These are phyloP conservation scores for Ganoderma resinaceum DNA, from an alignment of 1,284 basidiomycete species.

Conservation along the genomic window DNA sequence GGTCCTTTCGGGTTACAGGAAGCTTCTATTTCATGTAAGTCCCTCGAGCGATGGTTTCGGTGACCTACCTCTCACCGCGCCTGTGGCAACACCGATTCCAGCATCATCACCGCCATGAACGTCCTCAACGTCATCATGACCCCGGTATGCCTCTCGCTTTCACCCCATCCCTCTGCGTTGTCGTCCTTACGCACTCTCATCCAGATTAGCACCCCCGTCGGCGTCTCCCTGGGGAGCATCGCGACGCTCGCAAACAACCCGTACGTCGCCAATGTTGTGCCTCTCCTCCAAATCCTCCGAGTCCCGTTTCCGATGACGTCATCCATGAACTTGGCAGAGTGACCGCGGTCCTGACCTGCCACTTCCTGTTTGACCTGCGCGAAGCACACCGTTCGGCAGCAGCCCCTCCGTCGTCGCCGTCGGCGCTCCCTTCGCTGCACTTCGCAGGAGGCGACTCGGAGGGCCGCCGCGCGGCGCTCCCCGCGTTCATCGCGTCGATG, in stretches of 20 bases:
- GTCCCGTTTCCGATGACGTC: not conserved
- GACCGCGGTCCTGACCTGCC: not conserved
- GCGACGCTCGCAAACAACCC: not conserved
- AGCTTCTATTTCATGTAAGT: not conserved
- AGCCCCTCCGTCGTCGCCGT: not conserved
- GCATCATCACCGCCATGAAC: not conserved
- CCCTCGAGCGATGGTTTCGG: not conserved
- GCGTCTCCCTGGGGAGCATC: not conserved
- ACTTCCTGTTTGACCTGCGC: not conserved
- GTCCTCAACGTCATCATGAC: not conserved
- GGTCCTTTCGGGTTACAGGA: not conserved
- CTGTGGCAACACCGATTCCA: not conserved
- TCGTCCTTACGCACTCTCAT: not conserved
- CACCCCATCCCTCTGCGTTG: not conserved
- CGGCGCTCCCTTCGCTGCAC: not conserved
- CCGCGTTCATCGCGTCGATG: not conserved
- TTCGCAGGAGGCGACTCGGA: not conserved
- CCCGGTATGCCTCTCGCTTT: not conserved
- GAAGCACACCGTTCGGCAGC: not conserved
- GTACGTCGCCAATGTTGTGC: not conserved
- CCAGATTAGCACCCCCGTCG: not conserved
- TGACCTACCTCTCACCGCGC: not conserved
- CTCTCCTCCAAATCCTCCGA: not conserved
- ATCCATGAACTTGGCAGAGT: not conserved
- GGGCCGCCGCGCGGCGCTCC: not conserved